Evolutionary conservation across 1,139 yeast genomes (phyloP), one percentile per base, ranked within the genome.

Genomic region (Wickerhamomyces sp.): DNA sequence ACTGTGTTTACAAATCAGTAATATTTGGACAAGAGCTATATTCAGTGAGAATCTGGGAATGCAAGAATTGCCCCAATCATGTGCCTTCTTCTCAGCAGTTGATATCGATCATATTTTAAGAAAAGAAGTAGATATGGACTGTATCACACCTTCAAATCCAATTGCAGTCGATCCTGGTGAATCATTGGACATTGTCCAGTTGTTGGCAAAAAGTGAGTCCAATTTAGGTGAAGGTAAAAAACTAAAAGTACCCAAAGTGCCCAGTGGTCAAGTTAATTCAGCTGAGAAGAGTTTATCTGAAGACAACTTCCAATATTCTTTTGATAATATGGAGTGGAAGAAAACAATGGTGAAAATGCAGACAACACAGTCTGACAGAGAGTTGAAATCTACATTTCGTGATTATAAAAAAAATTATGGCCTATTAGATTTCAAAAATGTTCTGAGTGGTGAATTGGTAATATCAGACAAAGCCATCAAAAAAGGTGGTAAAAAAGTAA

Each of bases 21-120:
- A 94, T 58, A 57, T 90, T 7, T 94, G 99, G 99, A 92, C 98
- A 0, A 70, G 99, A 47, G 95, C 95, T 1, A 84, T 92, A 81
- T 94, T 94, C 56, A 86, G 95, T 50, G 95, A 90, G 55, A 95
- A 90, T 55, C 63, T 92, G 56, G 97, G 97, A 0, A 83, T 94
- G 42, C 72, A 76, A 31, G 96, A 90, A 49, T 70, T 94, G 31
- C 98, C 99, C 0, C 96, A 89, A 53, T 82, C 92, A 16, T 87
- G 95, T 63, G 98, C 98, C 0, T 94, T 92, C 58, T 94, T 94
- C 60, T 87, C 96, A 0, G 89, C 89, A 39, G 90, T 94, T 35
- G 99, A 94, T 58, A 76, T 94, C 42, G 99, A 94, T 58, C 77
- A 72, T 47, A 86, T 92, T 2, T 65, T 94, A 48, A 69, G 99